Base-by-base conservation (phyloP, 495 filamentous ascomycete genomes). In the Lichina pygmaea region DNA sequence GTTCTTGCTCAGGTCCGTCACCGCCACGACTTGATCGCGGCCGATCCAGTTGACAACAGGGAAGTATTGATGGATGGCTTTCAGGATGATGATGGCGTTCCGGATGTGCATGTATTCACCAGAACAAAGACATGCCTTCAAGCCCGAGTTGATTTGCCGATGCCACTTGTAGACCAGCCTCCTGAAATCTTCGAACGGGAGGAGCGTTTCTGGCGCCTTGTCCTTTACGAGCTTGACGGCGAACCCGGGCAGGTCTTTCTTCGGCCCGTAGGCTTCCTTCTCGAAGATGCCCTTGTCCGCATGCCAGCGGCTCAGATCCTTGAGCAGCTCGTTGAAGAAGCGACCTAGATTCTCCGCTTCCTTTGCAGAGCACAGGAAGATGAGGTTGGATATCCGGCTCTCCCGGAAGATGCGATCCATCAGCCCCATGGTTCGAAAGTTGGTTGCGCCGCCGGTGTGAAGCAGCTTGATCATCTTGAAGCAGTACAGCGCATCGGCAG, bases 41-140 rank as follows among this genome's bases (percentile, higher is more conserved):
- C 81, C 89, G 63, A 86, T 83, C 64, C 80, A 86, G 52, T 89
- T 86, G 41, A 95, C 73, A 11, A 72, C 72, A 24, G 91, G 91
- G 68, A 91, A 95, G 52, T 73, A 65, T 32, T 78, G 71, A 33
- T 77, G 67, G 37, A 91, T 66, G 7, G 72, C 68, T 55, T 89
- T 93, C 45, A 94, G 65, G n/a, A 95, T 62, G 46, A 76, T 85
- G 51, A 94, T 91, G 33, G 85, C 81, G 55, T 99, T 99, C 10
- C 83, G 73, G 55, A 95, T 93, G 57, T 93, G 85, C 84, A 93
- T 95, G 68, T 89, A 99, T 56, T 99, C 86, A 49, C 68, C 73
- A 10, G 74, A 72, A 12, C 70, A 67, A 30, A 95, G 66, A 57
- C 86, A 93, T 15, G 63, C 66, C 52, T 81, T 81, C 40, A 99